Evolutionary conservation across 1,284 basidiomycete species (phyloP).

Genomic region (Trichosporon coremiiforme): DNA sequence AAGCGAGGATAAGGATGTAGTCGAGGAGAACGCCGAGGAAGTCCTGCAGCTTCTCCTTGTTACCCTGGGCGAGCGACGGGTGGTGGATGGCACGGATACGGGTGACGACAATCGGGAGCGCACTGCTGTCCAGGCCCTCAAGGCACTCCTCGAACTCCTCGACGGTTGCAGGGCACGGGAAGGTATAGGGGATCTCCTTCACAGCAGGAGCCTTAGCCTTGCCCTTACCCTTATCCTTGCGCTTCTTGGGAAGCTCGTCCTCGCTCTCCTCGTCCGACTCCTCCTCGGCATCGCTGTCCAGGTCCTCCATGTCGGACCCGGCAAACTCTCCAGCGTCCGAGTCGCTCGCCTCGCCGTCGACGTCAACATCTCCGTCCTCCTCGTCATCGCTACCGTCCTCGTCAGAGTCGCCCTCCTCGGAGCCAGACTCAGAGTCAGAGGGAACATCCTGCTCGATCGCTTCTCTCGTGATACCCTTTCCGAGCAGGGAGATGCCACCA

Average conservation of each 20-base stretch:
- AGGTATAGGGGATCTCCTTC: conserved; percentile 84
- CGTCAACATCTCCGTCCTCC: conserved; percentile 42
- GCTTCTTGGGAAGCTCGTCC: conserved; percentile 31
- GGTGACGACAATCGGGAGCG: conserved; percentile 81
- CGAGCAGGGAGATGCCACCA: conserved; percentile 58
- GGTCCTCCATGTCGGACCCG: conserved; percentile 41
- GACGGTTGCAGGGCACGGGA: conserved; percentile 81
- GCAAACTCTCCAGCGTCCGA: conserved; percentile 52
- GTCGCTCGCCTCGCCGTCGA: conserved; percentile 41
- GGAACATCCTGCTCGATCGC: conserved; percentile 44
- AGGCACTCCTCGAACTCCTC: conserved; percentile 85
- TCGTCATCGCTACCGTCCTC: conserved; percentile 38
- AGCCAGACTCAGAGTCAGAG: conserved; percentile 46
- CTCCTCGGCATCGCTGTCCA: conserved; percentile 51
- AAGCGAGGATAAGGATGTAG: conserved; percentile 77
- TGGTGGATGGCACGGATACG: conserved; percentile 90
- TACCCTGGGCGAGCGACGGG: conserved; percentile 83
- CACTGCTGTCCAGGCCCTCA: conserved; percentile 64
- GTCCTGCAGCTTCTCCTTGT: conserved; percentile 87
- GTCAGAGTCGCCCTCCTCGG: conserved; percentile 44
- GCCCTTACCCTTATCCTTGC: conserved; percentile 51
- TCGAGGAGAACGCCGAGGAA: conserved; percentile 86
- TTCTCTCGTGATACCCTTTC: conserved; percentile 59
- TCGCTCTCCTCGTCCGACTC: conserved; percentile 29
- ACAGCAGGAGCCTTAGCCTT: conserved; percentile 58